A percentile compares a stretch with the other conserved stretches of the same genome.
phyloP scores from a whole-genome alignment of 345 rosid species.

The Zanthoxylum bungeanum region DNA sequence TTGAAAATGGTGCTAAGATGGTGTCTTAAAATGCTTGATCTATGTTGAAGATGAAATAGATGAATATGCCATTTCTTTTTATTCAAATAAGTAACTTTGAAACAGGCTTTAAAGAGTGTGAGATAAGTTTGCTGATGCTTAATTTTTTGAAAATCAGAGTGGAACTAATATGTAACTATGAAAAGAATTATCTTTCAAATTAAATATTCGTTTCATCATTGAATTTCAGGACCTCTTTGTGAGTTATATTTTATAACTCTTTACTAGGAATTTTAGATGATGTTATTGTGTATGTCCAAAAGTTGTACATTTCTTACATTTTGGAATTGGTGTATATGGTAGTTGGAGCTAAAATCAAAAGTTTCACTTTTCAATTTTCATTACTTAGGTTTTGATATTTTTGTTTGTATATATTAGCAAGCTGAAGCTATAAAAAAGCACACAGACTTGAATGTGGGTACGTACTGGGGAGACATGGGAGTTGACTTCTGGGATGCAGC shows the following conservation, averaged over 20 bases:
- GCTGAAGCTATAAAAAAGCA: slow-evolving; percentile 63
- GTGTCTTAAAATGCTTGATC: neutral
- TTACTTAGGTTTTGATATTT: neutral
- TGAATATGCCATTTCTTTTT: neutral
- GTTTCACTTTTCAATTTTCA: neutral
- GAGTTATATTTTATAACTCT: neutral
- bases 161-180: neutral
- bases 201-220: neutral
- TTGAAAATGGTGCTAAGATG: neutral
- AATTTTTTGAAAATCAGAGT: neutral
- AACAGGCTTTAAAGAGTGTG: neutral
- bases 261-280: neutral
- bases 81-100: neutral
- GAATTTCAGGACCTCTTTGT: neutral
- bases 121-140: neutral
- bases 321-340: neutral
- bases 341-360: neutral
- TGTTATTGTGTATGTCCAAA: neutral
- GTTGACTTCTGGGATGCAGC: slow-evolving; percentile 67
- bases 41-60: neutral
- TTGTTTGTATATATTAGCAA: slow-evolving; percentile 48
- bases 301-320: neutral
- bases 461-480: slow-evolving; percentile 82
- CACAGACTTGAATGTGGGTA: slow-evolving; percentile 70
- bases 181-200: neutral